Percentiles rank a stretch among this genome's conserved stretches.
Evolutionary conservation across 371 early-diverging fungal species (phyloP).

Genomic region (Batkoa obscura): DNA sequence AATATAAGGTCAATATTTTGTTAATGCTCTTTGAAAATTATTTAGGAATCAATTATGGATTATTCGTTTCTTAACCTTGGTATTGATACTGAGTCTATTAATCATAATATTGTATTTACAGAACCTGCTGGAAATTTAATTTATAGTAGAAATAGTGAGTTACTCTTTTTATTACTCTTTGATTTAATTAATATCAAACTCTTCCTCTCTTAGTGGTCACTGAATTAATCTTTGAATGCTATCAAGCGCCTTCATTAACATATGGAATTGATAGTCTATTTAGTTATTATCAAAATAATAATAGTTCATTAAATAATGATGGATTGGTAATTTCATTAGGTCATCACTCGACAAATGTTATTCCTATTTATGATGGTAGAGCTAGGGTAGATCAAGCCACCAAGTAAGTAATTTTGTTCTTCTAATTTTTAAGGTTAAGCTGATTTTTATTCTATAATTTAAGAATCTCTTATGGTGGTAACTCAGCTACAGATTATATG

Average conservation of each 20-base stretch:
- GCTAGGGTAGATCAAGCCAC: slow-evolving; percentile 34
- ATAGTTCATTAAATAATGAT: slow-evolving; percentile 16
- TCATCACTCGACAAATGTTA: slow-evolving; percentile 46
- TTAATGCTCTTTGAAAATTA: not conserved
- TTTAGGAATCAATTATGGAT: slow-evolving; percentile 58
- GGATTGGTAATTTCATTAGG: slow-evolving; percentile 59
- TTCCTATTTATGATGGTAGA: slow-evolving; percentile 45
- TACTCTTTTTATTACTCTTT: not conserved
- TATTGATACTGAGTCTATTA: slow-evolving; percentile 34
- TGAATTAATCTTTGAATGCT: slow-evolving; percentile 75
- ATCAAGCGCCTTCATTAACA: slow-evolving; percentile 46
- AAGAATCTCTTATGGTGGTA: slow-evolving; percentile 50
- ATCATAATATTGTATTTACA: slow-evolving; percentile 69
- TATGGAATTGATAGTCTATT: slow-evolving; percentile 79
- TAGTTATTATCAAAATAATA: slow-evolving; percentile 48
- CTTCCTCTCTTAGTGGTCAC: slow-evolving; percentile 30
- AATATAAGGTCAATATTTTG: not conserved
- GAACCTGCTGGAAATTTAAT: slow-evolving; percentile 61
- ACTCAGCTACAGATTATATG: slow-evolving; percentile 54
- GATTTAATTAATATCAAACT: not conserved
- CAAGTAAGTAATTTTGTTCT: slow-evolving; percentile 18
- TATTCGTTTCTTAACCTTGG: slow-evolving; percentile 68
- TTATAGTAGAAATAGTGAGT: slow-evolving; percentile 45
- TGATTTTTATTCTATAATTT: not conserved
- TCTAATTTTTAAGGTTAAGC: not conserved